phyloP scores from a whole-genome alignment of 208 protist species.

The Blastocrithidia nonstop region DNA sequence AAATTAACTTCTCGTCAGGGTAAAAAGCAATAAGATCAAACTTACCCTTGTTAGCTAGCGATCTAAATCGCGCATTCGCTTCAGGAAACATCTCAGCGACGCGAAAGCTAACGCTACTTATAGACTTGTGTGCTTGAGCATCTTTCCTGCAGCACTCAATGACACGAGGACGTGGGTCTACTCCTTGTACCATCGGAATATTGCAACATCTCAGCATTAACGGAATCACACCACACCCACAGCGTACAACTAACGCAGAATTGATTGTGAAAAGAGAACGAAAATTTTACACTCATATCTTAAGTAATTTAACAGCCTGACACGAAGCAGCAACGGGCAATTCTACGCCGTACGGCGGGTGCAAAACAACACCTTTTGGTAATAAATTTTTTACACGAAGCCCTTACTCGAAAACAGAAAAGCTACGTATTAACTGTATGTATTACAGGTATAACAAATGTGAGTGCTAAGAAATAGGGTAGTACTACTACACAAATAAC shows the following conservation, averaged over 20 bases:
- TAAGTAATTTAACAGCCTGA: constrained; percentile 57
- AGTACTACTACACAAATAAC: constrained; percentile 73
- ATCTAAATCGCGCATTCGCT: too few relatives aligned
- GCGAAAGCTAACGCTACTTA: constrained; percentile 53
- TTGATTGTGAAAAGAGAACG: constrained; percentile 38
- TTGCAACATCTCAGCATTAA: constrained; percentile 29
- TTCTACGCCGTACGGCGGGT: constrained; percentile 53
- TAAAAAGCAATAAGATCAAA: constrained; percentile 67
- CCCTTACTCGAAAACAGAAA: constrained; percentile 67
- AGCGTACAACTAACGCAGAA: constrained; percentile 44
- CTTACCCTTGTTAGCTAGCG: constrained; percentile 13
- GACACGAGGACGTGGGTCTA: constrained; percentile 50
- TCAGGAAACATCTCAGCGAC: constrained; percentile 51
- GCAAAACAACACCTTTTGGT: constrained; percentile 24
- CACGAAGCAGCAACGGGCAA: constrained; percentile 30
- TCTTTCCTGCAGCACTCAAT: constrained; percentile 35
- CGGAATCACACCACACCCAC: constrained; percentile 27
- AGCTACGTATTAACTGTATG: constrained; percentile 57
- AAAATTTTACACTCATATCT: constrained; percentile 60
- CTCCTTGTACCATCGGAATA: constrained; percentile 68
- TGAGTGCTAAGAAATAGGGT: constrained; percentile 58
- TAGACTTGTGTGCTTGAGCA: constrained; percentile 13
- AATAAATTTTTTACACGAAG: constrained; percentile 22
- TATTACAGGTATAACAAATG: constrained; percentile 70
- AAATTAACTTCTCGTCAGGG: constrained; percentile 53